Evolutionary conservation across 2,329 filamentous ascomycete genomes (phyloP).

Genomic region (Fusarium euwallaceae): DNA sequence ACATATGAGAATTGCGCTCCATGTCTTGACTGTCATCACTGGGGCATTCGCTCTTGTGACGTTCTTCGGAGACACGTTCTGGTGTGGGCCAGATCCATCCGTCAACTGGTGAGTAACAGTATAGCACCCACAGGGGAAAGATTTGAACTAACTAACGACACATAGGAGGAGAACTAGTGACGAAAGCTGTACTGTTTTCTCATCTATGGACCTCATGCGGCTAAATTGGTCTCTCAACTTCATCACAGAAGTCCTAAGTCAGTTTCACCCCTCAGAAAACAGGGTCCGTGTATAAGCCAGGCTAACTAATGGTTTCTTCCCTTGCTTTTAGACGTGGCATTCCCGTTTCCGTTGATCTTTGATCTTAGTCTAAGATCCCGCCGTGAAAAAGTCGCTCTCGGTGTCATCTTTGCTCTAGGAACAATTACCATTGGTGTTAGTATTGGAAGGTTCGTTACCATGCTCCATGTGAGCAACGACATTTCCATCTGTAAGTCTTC

Average conservation of each 20-base stretch:
- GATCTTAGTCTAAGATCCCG: conserved; percentile 31
- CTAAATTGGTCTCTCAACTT: conserved; percentile 43
- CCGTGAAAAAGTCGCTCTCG: conserved; percentile 39
- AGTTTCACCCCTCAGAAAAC: background rate
- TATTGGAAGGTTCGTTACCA: conserved; percentile 39
- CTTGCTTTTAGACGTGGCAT: conserved; percentile 28
- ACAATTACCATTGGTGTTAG: conserved; percentile 40
- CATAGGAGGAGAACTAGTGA: background rate
- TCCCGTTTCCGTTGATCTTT: conserved; percentile 38
- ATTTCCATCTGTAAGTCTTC: conserved; percentile 26
- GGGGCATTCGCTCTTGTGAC: conserved; percentile 28
- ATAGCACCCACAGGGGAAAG: background rate
- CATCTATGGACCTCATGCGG: conserved; percentile 36
- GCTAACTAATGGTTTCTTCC: background rate
- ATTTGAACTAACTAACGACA: background rate
- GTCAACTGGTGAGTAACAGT: conserved; percentile 37
- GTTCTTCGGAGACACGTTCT: conserved; percentile 38
- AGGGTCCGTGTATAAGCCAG: background rate
- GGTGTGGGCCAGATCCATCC: conserved; percentile 39
- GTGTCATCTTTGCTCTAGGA: conserved; percentile 34
- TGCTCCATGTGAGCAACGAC: conserved; percentile 19
- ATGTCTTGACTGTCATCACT: conserved; percentile 30
- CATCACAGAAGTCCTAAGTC: conserved; percentile 41
- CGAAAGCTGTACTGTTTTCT: conserved; percentile 28
- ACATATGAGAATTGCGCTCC: conserved; percentile 30